These are phyloP conservation scores for Pelagomonas calceolata DNA, from an alignment of 108 stramenopile species.

Conservation along the genomic window DNA sequence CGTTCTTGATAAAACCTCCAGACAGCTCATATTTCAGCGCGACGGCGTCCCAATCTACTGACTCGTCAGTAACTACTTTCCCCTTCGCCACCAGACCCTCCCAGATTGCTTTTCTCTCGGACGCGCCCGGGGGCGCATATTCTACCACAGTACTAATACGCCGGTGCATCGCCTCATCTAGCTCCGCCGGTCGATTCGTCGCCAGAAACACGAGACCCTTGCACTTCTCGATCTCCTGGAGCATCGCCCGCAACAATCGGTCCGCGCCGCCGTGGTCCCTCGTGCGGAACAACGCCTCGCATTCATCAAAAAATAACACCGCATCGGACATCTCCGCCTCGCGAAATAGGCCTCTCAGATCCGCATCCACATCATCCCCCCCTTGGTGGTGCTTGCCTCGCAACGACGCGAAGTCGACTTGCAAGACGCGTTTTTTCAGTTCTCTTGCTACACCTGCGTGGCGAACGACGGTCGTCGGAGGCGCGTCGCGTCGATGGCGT, in stretches of 20 bases:
- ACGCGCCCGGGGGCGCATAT: background rate
- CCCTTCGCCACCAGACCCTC: background rate
- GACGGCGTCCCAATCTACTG: slow-evolving; percentile 7
- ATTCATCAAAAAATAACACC: slow-evolving; percentile 20
- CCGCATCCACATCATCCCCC: slow-evolving; percentile 4
- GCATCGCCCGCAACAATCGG: slow-evolving; percentile 1
- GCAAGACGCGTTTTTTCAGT: slow-evolving; percentile 14
- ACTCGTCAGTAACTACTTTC: background rate
- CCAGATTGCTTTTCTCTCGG: slow-evolving; percentile 13
- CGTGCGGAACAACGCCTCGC: slow-evolving; percentile 11
- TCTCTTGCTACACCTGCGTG: too few relatives aligned
- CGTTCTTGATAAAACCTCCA: slow-evolving; percentile 23
- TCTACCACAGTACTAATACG: slow-evolving; percentile 13
- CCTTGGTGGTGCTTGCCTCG: background rate
- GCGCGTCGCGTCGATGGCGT: too few relatives aligned
- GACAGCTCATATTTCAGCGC: slow-evolving; percentile 12
- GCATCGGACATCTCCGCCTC: slow-evolving; percentile 15
- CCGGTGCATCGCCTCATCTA: slow-evolving; percentile 23
- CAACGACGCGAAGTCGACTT: slow-evolving; percentile 7
- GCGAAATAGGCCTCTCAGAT: slow-evolving; percentile 17
- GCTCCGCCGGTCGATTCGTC: slow-evolving; percentile 18
- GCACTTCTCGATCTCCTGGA: slow-evolving; percentile 14
- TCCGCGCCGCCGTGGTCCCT: slow-evolving; percentile 4
- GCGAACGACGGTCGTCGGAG: too few relatives aligned
- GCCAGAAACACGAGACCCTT: slow-evolving; percentile 16